A percentile compares a stretch with the other conserved stretches of the same genome.
Conservation (phyloP, 2,329 filamentous ascomycete species). For the Chaetomium strumarium region DNA sequence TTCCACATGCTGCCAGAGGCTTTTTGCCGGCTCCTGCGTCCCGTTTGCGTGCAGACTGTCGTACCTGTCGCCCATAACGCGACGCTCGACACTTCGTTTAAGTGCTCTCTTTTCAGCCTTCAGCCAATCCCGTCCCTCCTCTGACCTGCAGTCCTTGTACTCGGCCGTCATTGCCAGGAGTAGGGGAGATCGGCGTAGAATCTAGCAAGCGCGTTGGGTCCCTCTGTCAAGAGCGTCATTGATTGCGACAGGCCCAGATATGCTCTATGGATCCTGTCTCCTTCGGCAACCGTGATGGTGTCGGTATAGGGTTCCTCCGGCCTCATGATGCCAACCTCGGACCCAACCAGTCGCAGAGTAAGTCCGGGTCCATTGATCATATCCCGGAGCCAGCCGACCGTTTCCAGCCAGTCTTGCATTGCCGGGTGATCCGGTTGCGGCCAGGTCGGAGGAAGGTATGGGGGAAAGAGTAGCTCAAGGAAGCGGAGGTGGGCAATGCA, state of each 20-base stretch:
- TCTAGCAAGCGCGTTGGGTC: not conserved
- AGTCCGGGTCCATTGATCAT: conserved; percentile 6
- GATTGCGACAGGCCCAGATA: not conserved
- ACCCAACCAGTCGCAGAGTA: conserved; percentile 2
- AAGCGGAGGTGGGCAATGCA: conserved; percentile 2
- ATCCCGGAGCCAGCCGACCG: conserved; percentile 2
- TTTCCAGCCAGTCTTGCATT: conserved; percentile 4
- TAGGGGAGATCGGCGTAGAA: not conserved
- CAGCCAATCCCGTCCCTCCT: not conserved
- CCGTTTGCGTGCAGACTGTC: not conserved
- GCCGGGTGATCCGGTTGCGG: not conserved
- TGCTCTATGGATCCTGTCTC: not conserved
- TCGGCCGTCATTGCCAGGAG: not conserved
- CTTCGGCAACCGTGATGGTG: not conserved
- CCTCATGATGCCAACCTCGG: not conserved
- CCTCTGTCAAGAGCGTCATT: not conserved
- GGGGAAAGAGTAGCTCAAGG: conserved; percentile 9
- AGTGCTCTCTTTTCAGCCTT: not conserved
- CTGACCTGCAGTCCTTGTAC: not conserved
- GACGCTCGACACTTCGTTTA: not conserved
- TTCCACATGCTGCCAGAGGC: conserved; percentile 2
- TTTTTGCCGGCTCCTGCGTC: not conserved
- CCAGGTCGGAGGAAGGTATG: not conserved
- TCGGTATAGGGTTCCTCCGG: not conserved
- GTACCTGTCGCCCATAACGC: not conserved